These are phyloP conservation scores for Pholiota conissans DNA, from an alignment of 768 basidiomycete genomes.

Conservation along the genomic window DNA sequence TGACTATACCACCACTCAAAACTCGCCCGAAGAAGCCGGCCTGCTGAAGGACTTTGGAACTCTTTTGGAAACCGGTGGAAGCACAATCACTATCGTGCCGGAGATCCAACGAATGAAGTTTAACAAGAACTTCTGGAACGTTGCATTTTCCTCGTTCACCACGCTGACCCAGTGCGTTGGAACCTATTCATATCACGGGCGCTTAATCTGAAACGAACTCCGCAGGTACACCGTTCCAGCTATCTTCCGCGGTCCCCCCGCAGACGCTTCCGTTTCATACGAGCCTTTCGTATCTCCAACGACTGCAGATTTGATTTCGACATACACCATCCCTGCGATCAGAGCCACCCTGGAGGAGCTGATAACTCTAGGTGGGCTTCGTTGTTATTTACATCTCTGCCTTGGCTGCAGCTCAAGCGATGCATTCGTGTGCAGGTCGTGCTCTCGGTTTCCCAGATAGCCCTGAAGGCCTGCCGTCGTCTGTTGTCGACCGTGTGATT, in stretches of 20 bases:
- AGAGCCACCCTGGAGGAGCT: constrained; percentile 47
- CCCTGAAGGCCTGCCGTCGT: constrained; percentile 46
- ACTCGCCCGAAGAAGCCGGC: constrained; percentile 41
- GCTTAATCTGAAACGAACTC: not conserved
- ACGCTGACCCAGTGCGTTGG: constrained; percentile 44
- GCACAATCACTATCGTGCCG: constrained; percentile 43
- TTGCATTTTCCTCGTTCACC: constrained; percentile 51
- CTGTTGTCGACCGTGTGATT: constrained; percentile 38
- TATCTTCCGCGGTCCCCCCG: constrained; percentile 49
- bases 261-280: constrained; percentile 33
- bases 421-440: constrained; percentile 26
- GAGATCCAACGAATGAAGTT: constrained; percentile 68
- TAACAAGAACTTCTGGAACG: constrained; percentile 66
- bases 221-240: constrained; percentile 45
- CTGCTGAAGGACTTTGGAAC: constrained; percentile 44
- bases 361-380: constrained; percentile 18
- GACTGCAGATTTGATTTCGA: constrained; percentile 40
- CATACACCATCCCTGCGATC: constrained; percentile 48
- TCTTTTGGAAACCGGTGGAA: constrained; percentile 50
- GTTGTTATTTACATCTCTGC: no score
- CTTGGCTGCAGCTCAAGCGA: not conserved
- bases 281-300: constrained; percentile 37
- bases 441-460: constrained; percentile 49
- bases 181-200: not conserved
- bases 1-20: constrained; percentile 37